phyloP scores from a whole-genome alignment of 345 rosid genomes.

The Psidium guajava region DNA sequence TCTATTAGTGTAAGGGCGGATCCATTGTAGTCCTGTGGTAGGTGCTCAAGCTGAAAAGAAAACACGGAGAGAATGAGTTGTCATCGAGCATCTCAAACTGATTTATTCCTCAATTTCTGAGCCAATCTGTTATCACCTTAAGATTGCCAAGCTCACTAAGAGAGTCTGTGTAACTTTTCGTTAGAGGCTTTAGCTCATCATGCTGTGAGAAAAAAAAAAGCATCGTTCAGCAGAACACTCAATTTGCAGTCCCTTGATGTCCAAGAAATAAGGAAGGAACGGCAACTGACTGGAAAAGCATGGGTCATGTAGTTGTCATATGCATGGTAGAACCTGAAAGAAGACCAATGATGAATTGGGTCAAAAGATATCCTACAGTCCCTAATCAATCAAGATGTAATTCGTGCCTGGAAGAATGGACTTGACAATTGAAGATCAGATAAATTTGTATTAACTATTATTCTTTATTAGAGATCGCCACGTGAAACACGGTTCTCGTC shows the following conservation, averaged over 20 bases:
- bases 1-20: conserved; percentile 87
- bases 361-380: background rate
- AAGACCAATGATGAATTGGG: background rate
- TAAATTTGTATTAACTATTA: background rate
- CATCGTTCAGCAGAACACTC: background rate
- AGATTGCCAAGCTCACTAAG: conserved; percentile 95
- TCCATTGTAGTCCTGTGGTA: conserved; percentile 76
- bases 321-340: conserved; percentile 85
- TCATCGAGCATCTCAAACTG: background rate
- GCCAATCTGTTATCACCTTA: conserved; percentile 32
- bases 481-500: background rate
- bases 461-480: background rate
- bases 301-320: conserved; percentile 80
- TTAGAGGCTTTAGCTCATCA: conserved; percentile 90
- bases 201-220: conserved; percentile 40
- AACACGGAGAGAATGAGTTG: conserved; percentile 12
- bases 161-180: conserved; percentile 76
- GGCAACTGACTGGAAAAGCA: conserved; percentile 77
- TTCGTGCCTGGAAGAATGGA: background rate
- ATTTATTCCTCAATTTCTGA: background rate
- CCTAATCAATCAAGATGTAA: background rate
- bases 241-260: background rate
- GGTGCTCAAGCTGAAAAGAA: conserved; percentile 66
- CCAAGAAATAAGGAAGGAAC: background rate
- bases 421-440: background rate